Percentiles rank a stretch among this genome's conserved stretches.
Conservation (phyloP, 164 flowering plant species). For the Akebia trifoliata region DNA sequence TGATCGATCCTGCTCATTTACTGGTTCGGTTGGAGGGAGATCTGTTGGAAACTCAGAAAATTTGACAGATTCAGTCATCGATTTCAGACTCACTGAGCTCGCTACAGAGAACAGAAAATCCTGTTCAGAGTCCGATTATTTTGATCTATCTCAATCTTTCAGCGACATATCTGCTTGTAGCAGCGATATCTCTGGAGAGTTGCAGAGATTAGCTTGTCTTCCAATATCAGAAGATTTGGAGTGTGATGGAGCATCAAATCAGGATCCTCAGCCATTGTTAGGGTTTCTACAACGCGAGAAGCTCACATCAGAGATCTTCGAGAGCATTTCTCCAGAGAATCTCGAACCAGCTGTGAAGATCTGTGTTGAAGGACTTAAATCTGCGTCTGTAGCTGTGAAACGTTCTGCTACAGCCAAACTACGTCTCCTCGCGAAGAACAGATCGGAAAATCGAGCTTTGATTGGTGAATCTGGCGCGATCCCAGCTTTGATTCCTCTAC, state of each 20-base stretch:
- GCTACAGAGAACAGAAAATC: constrained; percentile 22
- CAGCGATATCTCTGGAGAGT: constrained; percentile 91
- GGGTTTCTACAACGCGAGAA: constrained; percentile 59
- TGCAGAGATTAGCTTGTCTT: constrained; percentile 68
- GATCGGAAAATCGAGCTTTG: constrained; percentile 74
- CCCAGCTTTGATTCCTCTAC: constrained; percentile 64
- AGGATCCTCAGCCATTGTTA: constrained; percentile 40
- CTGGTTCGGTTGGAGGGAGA: constrained; percentile 9
- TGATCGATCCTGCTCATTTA: constrained; percentile 23
- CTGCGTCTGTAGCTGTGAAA: constrained; percentile 49
- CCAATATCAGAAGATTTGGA: constrained; percentile 31
- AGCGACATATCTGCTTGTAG: constrained; percentile 78
- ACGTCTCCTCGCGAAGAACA: constrained; percentile 79
- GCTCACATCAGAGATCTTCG: constrained; percentile 67
- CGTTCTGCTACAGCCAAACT: constrained; percentile 84
- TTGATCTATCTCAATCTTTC: constrained; percentile 76
- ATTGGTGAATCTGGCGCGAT: constrained; percentile 90
- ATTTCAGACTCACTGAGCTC: constrained; percentile 68
- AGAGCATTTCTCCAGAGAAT: constrained; percentile 70
- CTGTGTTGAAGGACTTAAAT: constrained; percentile 58
- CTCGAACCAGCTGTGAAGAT: constrained; percentile 71
- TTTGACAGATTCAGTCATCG: constrained; percentile 72
- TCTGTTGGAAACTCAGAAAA: constrained; percentile 45
- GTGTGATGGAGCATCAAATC: not conserved
- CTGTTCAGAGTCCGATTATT: constrained; percentile 25